phyloP scores from a whole-genome alignment of 106 monocot genomes.

The Dendrobium huoshanense region DNA sequence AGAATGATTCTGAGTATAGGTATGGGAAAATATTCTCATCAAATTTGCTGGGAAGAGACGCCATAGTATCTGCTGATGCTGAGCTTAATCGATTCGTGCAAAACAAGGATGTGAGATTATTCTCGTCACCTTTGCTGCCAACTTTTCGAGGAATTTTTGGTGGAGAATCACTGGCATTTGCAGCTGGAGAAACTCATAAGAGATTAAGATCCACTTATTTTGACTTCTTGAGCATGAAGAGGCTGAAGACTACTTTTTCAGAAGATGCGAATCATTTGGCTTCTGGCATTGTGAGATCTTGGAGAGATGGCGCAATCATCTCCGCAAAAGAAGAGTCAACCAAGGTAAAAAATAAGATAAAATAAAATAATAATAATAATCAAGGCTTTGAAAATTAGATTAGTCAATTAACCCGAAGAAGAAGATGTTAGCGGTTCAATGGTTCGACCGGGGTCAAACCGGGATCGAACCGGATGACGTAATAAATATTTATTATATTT shows the following conservation, averaged over 20 bases:
- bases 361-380: too few species aligned
- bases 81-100: conserved; percentile 38
- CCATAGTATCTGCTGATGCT: conserved; percentile 30
- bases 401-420: too few species aligned
- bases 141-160: conserved; percentile 23
- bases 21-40: conserved; percentile 36
- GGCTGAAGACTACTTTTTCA: conserved; percentile 19
- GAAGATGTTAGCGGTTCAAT: too few species aligned
- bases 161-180: conserved; percentile 21
- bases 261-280: conserved; percentile 24
- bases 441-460: too few species aligned
- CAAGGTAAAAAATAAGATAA: conserved; percentile 6
- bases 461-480: too few species aligned
- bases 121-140: conserved; percentile 21
- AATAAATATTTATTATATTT: too few species aligned
- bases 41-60: conserved; percentile 22
- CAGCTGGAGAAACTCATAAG: conserved; percentile 34
- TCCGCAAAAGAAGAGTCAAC: conserved; percentile 26
- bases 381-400: too few species aligned
- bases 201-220: conserved; percentile 30
- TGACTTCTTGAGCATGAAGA: conserved; percentile 26
- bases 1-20: background rate
- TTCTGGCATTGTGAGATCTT: conserved; percentile 16
- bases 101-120: conserved; percentile 24
- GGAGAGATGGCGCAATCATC: conserved; percentile 19